Evolutionary conservation across 768 basidiomycete species (phyloP), one percentile per base, ranked within the genome.

Genomic region (Kwoniella sp.): DNA sequence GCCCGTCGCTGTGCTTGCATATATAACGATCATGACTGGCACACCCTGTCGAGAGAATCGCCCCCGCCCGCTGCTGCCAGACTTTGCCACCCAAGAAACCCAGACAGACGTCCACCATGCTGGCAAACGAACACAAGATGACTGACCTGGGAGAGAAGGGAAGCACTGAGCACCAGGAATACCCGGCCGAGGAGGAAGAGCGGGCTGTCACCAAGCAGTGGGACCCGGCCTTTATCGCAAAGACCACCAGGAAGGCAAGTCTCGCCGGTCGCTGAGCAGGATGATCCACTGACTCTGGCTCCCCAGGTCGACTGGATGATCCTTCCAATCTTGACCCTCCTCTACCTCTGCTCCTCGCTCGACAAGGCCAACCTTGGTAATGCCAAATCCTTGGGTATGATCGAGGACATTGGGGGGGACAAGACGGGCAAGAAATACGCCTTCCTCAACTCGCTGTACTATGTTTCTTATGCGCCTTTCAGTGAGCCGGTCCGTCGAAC

Each of bases 291-390:
- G 37, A 39, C 37, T 39, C 25, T 7, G 6, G 7, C 20, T 7
- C 17, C 22, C 22, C 23, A 57, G 56, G 33, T 57, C 2, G 56
- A 57, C 34, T 34, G 20, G 6, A 27, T 44, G 3, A 29, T 57
- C 1, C 42, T 57, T 12, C 56, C 56, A 2, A 5, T 49, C n/a
- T 25, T 58, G 37, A 44, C 50, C n/a, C 32, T 53, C 5, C 14
- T 58, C 2, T 58, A 58, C 45, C 27, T 39, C 14, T 52, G 37
- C 20, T 47, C 44, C 17, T 53, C 56, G 17, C 45, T 58, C 17
- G 59, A 60, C 43, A 59, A 62, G 40, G 48, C 52, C 12, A 62
- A 62, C 39, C 43, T 62, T 20, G 60, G 60, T 12, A 62, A 62
- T 34, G 60, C 60, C 23, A 62, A 62, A 33, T 46, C 48, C 23